phyloP scores from a whole-genome alignment of 805 yeast genomes.

The Candida dendrica region DNA sequence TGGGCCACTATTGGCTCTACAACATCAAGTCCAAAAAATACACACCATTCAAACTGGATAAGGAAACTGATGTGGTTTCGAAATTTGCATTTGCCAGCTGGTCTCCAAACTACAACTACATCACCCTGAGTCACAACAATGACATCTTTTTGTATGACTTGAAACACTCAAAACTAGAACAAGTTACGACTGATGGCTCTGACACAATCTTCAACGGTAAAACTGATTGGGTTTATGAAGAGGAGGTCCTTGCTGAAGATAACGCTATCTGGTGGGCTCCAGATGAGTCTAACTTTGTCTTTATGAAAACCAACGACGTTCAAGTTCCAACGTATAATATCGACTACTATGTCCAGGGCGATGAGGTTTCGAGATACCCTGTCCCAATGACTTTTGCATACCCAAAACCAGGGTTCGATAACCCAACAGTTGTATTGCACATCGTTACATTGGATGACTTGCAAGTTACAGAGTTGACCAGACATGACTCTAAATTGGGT shows the following conservation, averaged over 20 bases:
- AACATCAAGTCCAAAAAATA: constrained; percentile 21
- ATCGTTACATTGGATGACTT: constrained; percentile 31
- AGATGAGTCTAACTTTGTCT: constrained; percentile 54
- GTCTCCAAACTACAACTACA: constrained; percentile 62
- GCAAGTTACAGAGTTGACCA: constrained; percentile 23
- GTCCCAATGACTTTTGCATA: constrained; percentile 52
- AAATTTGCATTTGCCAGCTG: constrained; percentile 47
- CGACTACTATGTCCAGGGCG: constrained; percentile 60
- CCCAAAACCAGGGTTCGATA: constrained; percentile 78
- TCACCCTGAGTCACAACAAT: constrained; percentile 62
- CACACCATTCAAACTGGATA: constrained; percentile 22
- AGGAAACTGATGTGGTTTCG: constrained; percentile 10
- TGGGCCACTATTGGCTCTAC: constrained; percentile 34
- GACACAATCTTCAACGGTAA: constrained; percentile 66
- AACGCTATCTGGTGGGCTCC: constrained; percentile 86
- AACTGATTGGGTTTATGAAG: constrained; percentile 94
- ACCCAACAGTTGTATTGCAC: constrained; percentile 57
- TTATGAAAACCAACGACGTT: constrained; percentile 63
- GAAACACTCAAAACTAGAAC: constrained; percentile 22
- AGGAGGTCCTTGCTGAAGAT: constrained; percentile 70
- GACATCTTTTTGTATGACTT: constrained; percentile 51
- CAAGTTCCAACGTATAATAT: constrained; percentile 63
- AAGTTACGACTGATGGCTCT: constrained; percentile 62
- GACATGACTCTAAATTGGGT: constrained; percentile 21
- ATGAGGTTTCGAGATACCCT: constrained; percentile 49